These are phyloP conservation scores for Rhynchosporium graminicola DNA, from an alignment of 2,329 filamentous ascomycete genomes.

Conservation along the genomic window DNA sequence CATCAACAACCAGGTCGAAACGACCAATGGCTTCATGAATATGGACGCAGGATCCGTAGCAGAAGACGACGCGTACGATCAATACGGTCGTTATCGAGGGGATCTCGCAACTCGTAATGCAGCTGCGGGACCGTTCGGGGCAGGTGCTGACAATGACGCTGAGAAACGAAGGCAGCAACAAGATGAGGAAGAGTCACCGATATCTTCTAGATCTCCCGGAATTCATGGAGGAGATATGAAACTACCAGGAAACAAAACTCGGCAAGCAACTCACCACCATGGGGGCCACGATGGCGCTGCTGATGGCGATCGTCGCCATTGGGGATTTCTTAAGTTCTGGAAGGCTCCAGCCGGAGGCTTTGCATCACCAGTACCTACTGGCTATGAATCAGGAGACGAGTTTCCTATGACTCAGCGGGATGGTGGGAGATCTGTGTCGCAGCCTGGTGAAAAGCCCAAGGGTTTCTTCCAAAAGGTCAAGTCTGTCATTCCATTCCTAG, in stretches of 20 bases:
- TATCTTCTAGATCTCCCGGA: slow-evolving; percentile 19
- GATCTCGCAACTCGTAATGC: slow-evolving; percentile 9
- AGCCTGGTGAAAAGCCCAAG: slow-evolving; percentile 44
- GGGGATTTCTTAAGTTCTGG: slow-evolving; percentile 65
- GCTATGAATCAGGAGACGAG: slow-evolving; percentile 45
- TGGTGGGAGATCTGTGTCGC: slow-evolving; percentile 14
- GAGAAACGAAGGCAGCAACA: slow-evolving; percentile 23
- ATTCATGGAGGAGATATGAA: slow-evolving; percentile 20
- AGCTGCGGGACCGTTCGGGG: slow-evolving; percentile 25
- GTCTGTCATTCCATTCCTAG: slow-evolving; percentile 49
- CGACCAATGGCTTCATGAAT: slow-evolving; percentile 47
- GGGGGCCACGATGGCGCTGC: slow-evolving; percentile 30
- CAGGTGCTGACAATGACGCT: slow-evolving; percentile 25
- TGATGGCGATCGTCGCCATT: slow-evolving; percentile 17
- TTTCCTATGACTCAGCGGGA: slow-evolving; percentile 46
- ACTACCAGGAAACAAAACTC: slow-evolving; percentile 35
- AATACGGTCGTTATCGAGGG: slow-evolving; percentile 37
- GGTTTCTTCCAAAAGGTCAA: slow-evolving; percentile 55
- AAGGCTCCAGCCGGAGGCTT: slow-evolving; percentile 62
- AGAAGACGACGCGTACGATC: slow-evolving; percentile 36
- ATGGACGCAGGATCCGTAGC: slow-evolving; percentile 29
- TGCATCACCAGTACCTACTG: slow-evolving; percentile 61
- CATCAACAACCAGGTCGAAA: slow-evolving; percentile 54
- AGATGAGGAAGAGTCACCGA: slow-evolving; percentile 18
- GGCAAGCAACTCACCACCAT: slow-evolving; percentile 25